phyloP scores from a whole-genome alignment of 2,329 filamentous ascomycete genomes.

The Pseudocercospora ulei region DNA sequence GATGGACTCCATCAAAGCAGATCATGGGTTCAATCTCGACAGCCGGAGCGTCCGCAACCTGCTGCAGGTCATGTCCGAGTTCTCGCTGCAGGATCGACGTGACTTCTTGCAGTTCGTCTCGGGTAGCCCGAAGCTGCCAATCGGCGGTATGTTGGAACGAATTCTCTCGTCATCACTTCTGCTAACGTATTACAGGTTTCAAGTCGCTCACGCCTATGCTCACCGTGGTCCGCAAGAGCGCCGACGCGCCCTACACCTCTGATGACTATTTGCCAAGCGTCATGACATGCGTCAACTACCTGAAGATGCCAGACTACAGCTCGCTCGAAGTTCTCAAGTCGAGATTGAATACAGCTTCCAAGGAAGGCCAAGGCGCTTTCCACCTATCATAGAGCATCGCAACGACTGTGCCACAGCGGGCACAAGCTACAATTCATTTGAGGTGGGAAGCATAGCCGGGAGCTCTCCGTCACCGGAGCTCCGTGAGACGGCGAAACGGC shows the following conservation, averaged over 20 bases:
- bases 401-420: not conserved
- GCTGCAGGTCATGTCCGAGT: constrained; percentile 86
- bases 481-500: too few species aligned
- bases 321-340: constrained; percentile 64
- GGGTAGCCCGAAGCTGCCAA: constrained; percentile 93
- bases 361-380: constrained; percentile 94
- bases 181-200: constrained; percentile 56
- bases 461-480: too few species aligned
- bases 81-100: constrained; percentile 62
- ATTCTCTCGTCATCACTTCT: constrained; percentile 9
- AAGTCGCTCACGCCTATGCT: constrained; percentile 96
- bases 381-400: constrained; percentile 50
- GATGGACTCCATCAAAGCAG: constrained; percentile 96
- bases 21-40: constrained; percentile 97
- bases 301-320: constrained; percentile 93
- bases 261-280: constrained; percentile 99
- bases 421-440: constrained; percentile 3
- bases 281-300: constrained; percentile 99
- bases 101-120: constrained; percentile 98
- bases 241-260: constrained; percentile 80
- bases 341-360: constrained; percentile 75
- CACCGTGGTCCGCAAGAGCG: constrained; percentile 98
- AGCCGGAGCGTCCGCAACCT: constrained; percentile 91
- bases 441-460: constrained; percentile 8
- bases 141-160: constrained; percentile 62